phyloP scores from a whole-genome alignment of 73 alveolate genomes.

The Urostyla sp. region DNA sequence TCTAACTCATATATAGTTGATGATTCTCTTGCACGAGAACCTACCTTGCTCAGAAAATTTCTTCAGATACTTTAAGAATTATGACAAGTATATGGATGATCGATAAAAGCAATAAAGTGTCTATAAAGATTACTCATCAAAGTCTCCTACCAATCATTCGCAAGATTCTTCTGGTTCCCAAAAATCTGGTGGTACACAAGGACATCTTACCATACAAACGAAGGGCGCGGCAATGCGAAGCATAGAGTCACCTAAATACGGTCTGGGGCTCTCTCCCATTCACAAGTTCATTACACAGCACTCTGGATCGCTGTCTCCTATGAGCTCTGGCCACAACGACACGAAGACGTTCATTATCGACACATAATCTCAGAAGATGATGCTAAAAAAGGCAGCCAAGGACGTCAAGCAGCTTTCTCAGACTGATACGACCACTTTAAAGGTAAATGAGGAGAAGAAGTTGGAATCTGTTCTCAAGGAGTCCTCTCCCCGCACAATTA shows the following conservation, averaged over 20 bases:
- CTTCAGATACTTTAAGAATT: constrained; percentile 60
- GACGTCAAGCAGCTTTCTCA: constrained; percentile 4
- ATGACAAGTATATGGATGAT: constrained; percentile 56
- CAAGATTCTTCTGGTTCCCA: too few species aligned
- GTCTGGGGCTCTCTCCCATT: constrained; percentile 29
- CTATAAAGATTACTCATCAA: too few species aligned
- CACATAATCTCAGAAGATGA: not conserved
- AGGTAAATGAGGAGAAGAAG: not conserved
- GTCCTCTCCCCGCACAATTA: constrained; percentile 4
- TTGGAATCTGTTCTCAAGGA: not conserved
- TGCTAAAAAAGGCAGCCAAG: constrained; percentile 25
- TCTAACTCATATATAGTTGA: constrained; percentile 14
- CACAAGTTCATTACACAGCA: constrained; percentile 28
- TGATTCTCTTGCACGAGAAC: constrained; percentile 51
- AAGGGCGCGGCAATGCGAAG: constrained; percentile 32
- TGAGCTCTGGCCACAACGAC: constrained; percentile 11
- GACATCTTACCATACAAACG: too few species aligned
- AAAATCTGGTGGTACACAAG: not conserved
- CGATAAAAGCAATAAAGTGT: not conserved
- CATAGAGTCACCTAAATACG: constrained; percentile 52
- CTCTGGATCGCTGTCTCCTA: constrained; percentile 1
- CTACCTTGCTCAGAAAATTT: constrained; percentile 72
- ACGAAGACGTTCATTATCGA: constrained; percentile 27
- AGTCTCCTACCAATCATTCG: too few species aligned
- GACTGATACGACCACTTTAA: not conserved